Base-by-base conservation (phyloP, 306 rosid genomes). In the Chamaecrista fasciculata region DNA sequence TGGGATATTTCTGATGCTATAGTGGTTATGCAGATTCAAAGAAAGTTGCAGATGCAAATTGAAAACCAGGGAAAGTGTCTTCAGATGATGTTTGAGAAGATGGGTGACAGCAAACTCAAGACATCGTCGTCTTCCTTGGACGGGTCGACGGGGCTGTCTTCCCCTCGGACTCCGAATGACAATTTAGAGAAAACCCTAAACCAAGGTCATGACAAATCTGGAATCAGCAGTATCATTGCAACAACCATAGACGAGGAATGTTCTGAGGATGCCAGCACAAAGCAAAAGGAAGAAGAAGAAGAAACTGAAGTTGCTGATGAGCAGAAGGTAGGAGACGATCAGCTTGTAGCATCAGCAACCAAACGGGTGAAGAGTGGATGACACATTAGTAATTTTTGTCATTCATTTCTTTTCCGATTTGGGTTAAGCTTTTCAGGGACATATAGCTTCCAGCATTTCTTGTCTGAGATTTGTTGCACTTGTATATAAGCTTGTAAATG, bases 1-100 rank as follows among this genome's bases (percentile, higher is more conserved):
- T 71, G 24, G 50, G 66, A 8, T 62, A 55, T 44, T 67, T 67
- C 63, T 78, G 66, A 86, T 65, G 31, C 67, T 20, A 23, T 73
- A 37, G 37, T 53, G 79, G 50, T 36, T 23, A 56, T 61, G 42
- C 84, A 94, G 99, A 79, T 76, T 56, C 99, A 94, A 85, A 89
- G 92, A 70, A 91, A 81, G 52, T 73, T 94, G 82, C 99, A 94
- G 81, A 75, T 91, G 72, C 81, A 90, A 79, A 84, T 94, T 74
- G 99, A 94, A 80, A 80, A 81, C 76, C 99, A 94, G 78, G 96
- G 89, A 53, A 89, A 88, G 78, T 72, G 62, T 70, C 92, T 94
- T 51, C 87, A 85, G 66, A 71, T 78, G 91, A 94, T 94, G 89
- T 84, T 91, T 74, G 96, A 94, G 86, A 79, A 74, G 67, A 86